Conservation (phyloP, 1,284 basidiomycete genomes). For the Mrakiaceae sp. region DNA sequence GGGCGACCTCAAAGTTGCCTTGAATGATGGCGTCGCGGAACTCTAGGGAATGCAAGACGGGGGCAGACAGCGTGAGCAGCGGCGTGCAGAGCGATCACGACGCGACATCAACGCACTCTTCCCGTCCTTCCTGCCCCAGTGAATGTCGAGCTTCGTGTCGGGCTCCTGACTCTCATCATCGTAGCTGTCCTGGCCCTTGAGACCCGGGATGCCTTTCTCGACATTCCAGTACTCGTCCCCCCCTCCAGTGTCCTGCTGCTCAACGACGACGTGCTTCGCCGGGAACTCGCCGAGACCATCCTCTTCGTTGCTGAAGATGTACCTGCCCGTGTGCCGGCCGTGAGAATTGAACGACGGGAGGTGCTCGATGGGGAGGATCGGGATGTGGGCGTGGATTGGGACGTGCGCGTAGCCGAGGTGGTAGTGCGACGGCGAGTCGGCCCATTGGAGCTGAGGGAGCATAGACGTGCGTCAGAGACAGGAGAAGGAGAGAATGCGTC, state of each 20-base stretch:
- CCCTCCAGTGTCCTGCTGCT: neutral
- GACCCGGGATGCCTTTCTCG: neutral
- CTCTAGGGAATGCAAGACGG: neutral
- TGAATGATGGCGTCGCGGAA: constrained; percentile 10
- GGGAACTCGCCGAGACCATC: neutral
- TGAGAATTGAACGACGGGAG: neutral
- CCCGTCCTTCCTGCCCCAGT: constrained; percentile 4
- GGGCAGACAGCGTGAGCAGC: too few relatives aligned
- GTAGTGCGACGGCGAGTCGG: neutral
- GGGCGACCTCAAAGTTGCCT: constrained; percentile 12
- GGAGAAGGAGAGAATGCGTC: neutral
- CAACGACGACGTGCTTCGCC: neutral
- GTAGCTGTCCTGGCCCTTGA: too few relatives aligned
- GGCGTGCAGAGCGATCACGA: too few relatives aligned
- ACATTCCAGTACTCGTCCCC: neutral
- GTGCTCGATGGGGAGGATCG: constrained; percentile 10
- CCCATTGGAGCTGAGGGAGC: neutral
- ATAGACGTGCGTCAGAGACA: neutral
- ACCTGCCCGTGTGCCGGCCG: neutral
- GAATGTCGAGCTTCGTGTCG: too few relatives aligned
- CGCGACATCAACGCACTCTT: neutral
- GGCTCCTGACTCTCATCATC: too few relatives aligned
- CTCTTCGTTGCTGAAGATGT: neutral
- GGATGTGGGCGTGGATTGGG: constrained; percentile 13
- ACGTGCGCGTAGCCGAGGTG: constrained; percentile 2